These are phyloP conservation scores for Dissophora globulifera DNA, from an alignment of 192 early-diverging fungal species.

Conservation along the genomic window DNA sequence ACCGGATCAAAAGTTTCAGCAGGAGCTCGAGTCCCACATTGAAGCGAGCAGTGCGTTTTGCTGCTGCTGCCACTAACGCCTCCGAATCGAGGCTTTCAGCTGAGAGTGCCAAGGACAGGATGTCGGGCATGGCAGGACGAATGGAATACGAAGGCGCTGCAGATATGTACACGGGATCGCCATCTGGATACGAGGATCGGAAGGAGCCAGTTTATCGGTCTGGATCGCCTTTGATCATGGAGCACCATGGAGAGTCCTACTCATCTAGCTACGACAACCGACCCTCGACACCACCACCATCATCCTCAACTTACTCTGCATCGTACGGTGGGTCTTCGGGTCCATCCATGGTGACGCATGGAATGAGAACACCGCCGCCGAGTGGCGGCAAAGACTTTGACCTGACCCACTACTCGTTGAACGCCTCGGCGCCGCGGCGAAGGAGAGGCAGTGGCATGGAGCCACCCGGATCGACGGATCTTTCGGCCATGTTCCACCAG, in stretches of 20 bases:
- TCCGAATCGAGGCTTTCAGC: slow-evolving; percentile 7
- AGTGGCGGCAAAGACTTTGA: slow-evolving; percentile 40
- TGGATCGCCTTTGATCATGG: not conserved
- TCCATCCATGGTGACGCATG: slow-evolving; percentile 4
- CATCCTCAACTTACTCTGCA: not conserved
- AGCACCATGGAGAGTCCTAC: not conserved
- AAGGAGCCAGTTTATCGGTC: slow-evolving; percentile 13
- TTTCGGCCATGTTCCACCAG: slow-evolving; percentile 21
- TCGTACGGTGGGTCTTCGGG: not conserved
- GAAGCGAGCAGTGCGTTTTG: slow-evolving; percentile 28
- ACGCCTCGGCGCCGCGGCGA: not conserved
- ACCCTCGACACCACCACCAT: slow-evolving; percentile 11
- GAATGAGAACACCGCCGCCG: slow-evolving; percentile 46
- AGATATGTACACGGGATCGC: slow-evolving; percentile 28
- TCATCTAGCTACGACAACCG: slow-evolving; percentile 2
- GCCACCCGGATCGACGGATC: slow-evolving; percentile 11
- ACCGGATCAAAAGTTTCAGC: slow-evolving; percentile 12
- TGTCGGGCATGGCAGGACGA: slow-evolving; percentile 5
- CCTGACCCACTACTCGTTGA: slow-evolving; percentile 13
- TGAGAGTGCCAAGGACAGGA: slow-evolving; percentile 5
- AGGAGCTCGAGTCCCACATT: slow-evolving; percentile 44
- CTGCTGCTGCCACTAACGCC: slow-evolving; percentile 18
- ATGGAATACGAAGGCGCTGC: slow-evolving; percentile 13
- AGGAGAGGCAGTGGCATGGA: slow-evolving; percentile 19
- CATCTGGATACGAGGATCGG: slow-evolving; percentile 23